Conservation (phyloP, 805 yeast genomes). For the Metschnikowia proteae region DNA sequence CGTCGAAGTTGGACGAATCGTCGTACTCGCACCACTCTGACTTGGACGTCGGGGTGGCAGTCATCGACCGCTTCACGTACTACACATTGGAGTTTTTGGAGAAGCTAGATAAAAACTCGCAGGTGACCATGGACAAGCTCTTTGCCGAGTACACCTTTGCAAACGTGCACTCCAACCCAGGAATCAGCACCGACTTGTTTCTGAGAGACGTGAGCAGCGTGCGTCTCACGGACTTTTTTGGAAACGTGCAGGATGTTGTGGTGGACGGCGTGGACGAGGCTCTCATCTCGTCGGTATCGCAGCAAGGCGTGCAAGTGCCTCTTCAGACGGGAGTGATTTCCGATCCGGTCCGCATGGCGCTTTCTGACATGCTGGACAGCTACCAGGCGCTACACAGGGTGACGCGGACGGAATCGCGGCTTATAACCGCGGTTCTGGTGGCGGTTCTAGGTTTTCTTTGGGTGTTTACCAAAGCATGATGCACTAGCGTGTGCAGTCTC, state of each 20-base stretch:
- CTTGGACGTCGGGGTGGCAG: constrained; percentile 94
- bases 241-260: constrained; percentile 79
- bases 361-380: constrained; percentile 7
- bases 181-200: constrained; percentile 82
- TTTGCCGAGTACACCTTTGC: constrained; percentile 82
- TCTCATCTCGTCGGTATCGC: constrained; percentile 23
- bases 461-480: constrained; percentile 14
- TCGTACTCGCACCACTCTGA: constrained; percentile 96
- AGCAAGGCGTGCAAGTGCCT: neutral
- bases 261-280: constrained; percentile 56
- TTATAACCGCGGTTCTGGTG: constrained; percentile 15
- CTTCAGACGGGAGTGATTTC: neutral
- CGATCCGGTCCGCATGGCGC: constrained; percentile 5
- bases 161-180: constrained; percentile 87
- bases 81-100: constrained; percentile 87
- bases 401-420: constrained; percentile 12
- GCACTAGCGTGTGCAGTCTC: neutral
- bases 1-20: constrained; percentile 80
- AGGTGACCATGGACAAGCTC: constrained; percentile 72
- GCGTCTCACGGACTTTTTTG: constrained; percentile 87
- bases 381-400: constrained; percentile 15
- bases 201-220: constrained; percentile 64
- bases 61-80: constrained; percentile 93
- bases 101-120: constrained; percentile 69
- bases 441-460: constrained; percentile 16